Conservation (phyloP, 2,329 filamentous ascomycete genomes). For the Triangularia verruculosa region DNA sequence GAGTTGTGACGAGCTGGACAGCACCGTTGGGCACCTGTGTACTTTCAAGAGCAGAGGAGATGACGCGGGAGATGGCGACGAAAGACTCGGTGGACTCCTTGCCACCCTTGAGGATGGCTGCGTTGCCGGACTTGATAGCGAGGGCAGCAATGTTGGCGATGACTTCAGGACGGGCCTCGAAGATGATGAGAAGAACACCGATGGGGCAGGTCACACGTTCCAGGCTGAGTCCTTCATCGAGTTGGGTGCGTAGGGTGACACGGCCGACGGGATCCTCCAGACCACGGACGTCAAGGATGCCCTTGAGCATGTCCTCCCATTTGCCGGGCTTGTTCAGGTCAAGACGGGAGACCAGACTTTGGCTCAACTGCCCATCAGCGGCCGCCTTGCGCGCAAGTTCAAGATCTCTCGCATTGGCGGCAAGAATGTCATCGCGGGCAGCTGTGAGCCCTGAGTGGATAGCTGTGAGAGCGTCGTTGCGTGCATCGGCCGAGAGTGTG, state of each 20-base stretch:
- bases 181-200: slow-evolving; percentile 96
- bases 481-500: slow-evolving; percentile 68
- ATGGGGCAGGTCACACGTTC: slow-evolving; percentile 92
- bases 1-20: slow-evolving; percentile 89
- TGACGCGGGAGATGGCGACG: slow-evolving; percentile 79
- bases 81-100: slow-evolving; percentile 98
- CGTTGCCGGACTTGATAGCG: slow-evolving; percentile 95
- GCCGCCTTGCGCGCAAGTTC: slow-evolving; percentile 70
- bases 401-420: slow-evolving; percentile 83
- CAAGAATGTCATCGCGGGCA: slow-evolving; percentile 72
- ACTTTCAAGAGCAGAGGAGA: slow-evolving; percentile 69
- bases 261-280: slow-evolving; percentile 91
- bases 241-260: slow-evolving; percentile 74
- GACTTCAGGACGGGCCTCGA: slow-evolving; percentile 95
- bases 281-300: slow-evolving; percentile 81
- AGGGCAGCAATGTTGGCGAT: slow-evolving; percentile 97
- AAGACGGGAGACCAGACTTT: slow-evolving; percentile 81
- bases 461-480: slow-evolving; percentile 80
- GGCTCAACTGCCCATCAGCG: slow-evolving; percentile 70
- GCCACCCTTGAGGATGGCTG: slow-evolving; percentile 93
- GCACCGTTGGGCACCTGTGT: slow-evolving; percentile 80
- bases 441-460: slow-evolving; percentile 74
- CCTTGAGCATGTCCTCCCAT: slow-evolving; percentile 96
- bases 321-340: slow-evolving; percentile 85
- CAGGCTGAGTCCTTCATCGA: slow-evolving; percentile 82